A percentile compares a stretch with the other conserved stretches of the same genome.
phyloP scores from a whole-genome alignment of 306 rosid genomes.

The Oxytropis ochrocephala region DNA sequence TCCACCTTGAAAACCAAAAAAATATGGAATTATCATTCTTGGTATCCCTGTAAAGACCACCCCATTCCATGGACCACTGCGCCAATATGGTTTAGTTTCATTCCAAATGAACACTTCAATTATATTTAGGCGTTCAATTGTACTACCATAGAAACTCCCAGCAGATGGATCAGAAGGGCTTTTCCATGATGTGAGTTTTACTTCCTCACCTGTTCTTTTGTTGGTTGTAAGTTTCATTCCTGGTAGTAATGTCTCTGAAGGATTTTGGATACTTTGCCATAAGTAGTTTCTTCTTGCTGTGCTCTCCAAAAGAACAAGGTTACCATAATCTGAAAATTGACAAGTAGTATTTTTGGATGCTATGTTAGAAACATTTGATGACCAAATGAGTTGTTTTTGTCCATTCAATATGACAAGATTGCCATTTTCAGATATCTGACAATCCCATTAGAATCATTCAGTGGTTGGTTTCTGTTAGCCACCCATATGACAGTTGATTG shows the following conservation, averaged over 20 bases:
- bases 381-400: conserved; percentile 21
- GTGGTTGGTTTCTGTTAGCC: conserved; percentile 23
- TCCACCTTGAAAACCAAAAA: neutral
- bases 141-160: conserved; percentile 16
- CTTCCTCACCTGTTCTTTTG: conserved; percentile 7
- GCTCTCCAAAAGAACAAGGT: conserved; percentile 21
- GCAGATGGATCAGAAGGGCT: conserved; percentile 31
- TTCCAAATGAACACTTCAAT: neutral
- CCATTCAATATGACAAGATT: conserved; percentile 25
- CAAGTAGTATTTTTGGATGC: neutral
- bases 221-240: conserved; percentile 12
- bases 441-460: conserved; percentile 12
- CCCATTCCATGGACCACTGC: conserved; percentile 9
- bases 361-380: conserved; percentile 23
- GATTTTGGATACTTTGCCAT: conserved; percentile 38
- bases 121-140: neutral
- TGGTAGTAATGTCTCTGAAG: conserved; percentile 12
- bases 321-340: conserved; percentile 31
- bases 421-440: conserved; percentile 15
- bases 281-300: neutral
- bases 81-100: neutral
- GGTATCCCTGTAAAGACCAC: neutral
- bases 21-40: neutral
- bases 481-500: conserved; percentile 15
- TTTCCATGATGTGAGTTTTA: conserved; percentile 17